Evolutionary conservation across 2,329 filamentous ascomycete genomes (phyloP).

Genomic region (Raffaelea arxii): DNA sequence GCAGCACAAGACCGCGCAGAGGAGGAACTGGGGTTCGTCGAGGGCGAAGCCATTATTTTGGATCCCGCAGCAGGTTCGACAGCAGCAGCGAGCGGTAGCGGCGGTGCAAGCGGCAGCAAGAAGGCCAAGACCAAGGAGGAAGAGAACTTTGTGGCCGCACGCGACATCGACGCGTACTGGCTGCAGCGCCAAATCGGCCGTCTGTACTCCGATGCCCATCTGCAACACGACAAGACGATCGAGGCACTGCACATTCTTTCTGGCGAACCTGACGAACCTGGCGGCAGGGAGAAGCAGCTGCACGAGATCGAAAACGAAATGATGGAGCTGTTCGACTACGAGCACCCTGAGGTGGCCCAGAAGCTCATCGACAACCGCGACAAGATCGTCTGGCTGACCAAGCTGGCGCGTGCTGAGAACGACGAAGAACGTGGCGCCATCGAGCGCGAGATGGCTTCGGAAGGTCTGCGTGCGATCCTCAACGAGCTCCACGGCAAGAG

Average conservation of each 20-base stretch:
- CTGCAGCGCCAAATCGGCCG: constrained; percentile 83
- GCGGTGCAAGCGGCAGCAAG: constrained; percentile 34
- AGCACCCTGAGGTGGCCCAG: constrained; percentile 85
- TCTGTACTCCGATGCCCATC: constrained; percentile 84
- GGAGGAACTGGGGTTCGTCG: constrained; percentile 40
- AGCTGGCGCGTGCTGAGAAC: constrained; percentile 72
- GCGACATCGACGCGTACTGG: constrained; percentile 97
- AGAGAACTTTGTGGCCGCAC: constrained; percentile 60
- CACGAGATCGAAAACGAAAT: constrained; percentile 96
- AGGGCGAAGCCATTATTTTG: constrained; percentile 73
- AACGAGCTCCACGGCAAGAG: constrained; percentile 77
- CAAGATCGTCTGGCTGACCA: constrained; percentile 91
- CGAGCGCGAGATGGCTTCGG: constrained; percentile 84
- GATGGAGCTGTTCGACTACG: constrained; percentile 97
- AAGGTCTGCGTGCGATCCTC: constrained; percentile 76
- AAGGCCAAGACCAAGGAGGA: constrained; percentile 39
- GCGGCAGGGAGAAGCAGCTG: constrained; percentile 73
- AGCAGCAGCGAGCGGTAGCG: constrained; percentile 44
- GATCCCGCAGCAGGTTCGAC: constrained; percentile 39
- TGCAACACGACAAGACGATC: constrained; percentile 85
- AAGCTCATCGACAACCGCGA: constrained; percentile 87
- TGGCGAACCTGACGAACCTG: constrained; percentile 57
- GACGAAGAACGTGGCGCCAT: constrained; percentile 65
- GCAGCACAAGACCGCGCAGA: constrained; percentile 37
- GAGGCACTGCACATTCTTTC: constrained; percentile 75